A percentile compares a stretch with the other conserved stretches of the same genome.
Conservation (phyloP, 306 rosid genomes). For the Coriaria nepalensis region DNA sequence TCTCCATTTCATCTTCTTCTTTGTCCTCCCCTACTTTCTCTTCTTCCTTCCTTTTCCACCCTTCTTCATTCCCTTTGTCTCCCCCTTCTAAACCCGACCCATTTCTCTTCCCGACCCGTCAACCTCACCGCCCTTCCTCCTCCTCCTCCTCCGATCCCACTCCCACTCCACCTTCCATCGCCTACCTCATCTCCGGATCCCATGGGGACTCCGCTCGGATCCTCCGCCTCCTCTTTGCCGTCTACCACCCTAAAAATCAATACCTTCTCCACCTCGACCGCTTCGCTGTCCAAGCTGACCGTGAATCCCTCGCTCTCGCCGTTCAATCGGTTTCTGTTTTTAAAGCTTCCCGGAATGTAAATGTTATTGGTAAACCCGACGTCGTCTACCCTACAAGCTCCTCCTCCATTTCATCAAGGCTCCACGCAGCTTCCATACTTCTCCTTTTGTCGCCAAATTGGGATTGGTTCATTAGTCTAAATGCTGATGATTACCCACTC, state of each 20-base stretch:
- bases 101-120: slow-evolving; percentile 45
- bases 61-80: slow-evolving; percentile 9
- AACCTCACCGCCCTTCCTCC: slow-evolving; percentile 31
- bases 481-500: slow-evolving; percentile 63
- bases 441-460: slow-evolving; percentile 53
- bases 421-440: slow-evolving; percentile 71
- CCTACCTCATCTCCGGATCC: slow-evolving; percentile 67
- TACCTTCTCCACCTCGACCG: slow-evolving; percentile 84
- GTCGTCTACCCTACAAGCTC: slow-evolving; percentile 58
- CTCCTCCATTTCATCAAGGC: slow-evolving; percentile 46
- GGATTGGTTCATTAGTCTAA: slow-evolving; percentile 80
- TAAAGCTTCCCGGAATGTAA: slow-evolving; percentile 68
- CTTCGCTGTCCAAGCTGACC: slow-evolving; percentile 46
- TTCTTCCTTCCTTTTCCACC: slow-evolving; percentile 11
- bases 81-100: slow-evolving; percentile 43
- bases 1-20: slow-evolving; percentile 18
- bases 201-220: slow-evolving; percentile 40
- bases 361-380: slow-evolving; percentile 74
- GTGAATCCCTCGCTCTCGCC: slow-evolving; percentile 41
- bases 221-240: slow-evolving; percentile 43
- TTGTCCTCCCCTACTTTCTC: slow-evolving; percentile 6
- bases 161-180: slow-evolving; percentile 60
- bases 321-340: slow-evolving; percentile 55
- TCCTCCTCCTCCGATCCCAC: slow-evolving; percentile 31
- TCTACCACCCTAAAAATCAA: slow-evolving; percentile 61